Evolutionary conservation across 768 basidiomycete genomes (phyloP).

Genomic region (Boletellus ananiceps): DNA sequence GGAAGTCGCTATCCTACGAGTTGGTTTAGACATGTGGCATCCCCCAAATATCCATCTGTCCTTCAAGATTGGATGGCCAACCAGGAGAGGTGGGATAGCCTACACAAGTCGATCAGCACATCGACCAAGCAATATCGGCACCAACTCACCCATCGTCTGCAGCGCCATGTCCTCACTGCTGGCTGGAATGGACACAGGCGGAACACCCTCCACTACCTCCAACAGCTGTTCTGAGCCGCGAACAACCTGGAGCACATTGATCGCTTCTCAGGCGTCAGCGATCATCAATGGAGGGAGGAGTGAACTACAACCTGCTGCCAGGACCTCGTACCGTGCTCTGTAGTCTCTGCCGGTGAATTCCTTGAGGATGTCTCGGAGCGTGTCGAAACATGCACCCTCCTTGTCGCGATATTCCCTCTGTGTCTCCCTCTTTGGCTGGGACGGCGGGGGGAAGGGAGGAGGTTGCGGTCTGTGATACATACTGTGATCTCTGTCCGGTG

Average conservation of each 20-base stretch:
- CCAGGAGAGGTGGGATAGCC: background rate
- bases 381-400: constrained; percentile 17
- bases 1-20: too few relatives aligned
- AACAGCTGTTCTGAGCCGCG: too few relatives aligned
- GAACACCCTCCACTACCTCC: too few relatives aligned
- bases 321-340: constrained; percentile 16
- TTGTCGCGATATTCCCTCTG: constrained; percentile 23
- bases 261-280: constrained; percentile 10
- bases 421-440: constrained; percentile 12
- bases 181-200: background rate
- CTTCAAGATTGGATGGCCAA: background rate
- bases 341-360: constrained; percentile 10
- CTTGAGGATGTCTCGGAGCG: constrained; percentile 15
- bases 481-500: too few relatives aligned
- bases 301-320: constrained; percentile 13
- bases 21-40: too few relatives aligned
- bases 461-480: too few relatives aligned
- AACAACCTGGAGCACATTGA: constrained; percentile 1
- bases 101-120: background rate
- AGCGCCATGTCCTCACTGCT: background rate
- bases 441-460: background rate
- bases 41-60: too few relatives aligned
- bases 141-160: background rate
- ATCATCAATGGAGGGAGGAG: background rate
- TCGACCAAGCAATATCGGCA: background rate